Base-by-base conservation (phyloP, 768 basidiomycete species). In the Piloderma croceum region DNA sequence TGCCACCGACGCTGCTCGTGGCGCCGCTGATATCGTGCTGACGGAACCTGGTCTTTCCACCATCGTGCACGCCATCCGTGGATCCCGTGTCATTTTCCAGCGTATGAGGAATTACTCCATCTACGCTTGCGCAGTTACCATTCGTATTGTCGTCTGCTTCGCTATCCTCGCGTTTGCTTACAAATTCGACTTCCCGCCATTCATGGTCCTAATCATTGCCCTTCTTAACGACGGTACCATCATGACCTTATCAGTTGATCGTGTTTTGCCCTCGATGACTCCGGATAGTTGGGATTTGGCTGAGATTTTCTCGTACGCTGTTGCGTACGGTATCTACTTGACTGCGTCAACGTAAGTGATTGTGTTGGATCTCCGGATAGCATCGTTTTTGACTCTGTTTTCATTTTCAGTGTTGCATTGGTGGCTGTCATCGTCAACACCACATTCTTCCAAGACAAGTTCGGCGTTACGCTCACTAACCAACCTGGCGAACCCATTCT, bases 91-190 rank as follows among this genome's bases (percentile, higher is more conserved):
- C 70, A 98, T 98, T 68, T 98, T 98, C 88, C 94, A 98, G 61
- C 88, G 94, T 69, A 97, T 98, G 94, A 73, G 94, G 55, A 98
- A 98, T 77, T 97, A 98, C 69, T 88, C 94, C 38, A 96, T 98
- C 70, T 92, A 91, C 62, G 88, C 89, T 23, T 92, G 90, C 59
- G 80, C 89, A 31, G 90, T 94, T 53, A 97, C 93, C 46, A 96
- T 96, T 67, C 93, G 93, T 84, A 94, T 97, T 63, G 93, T 97
- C 50, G 88, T 96, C 51, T 94, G 89, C 67, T 97, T 98, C 68
- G 81, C 91, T 46, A 82, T 96, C 69, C 74, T 98, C 60, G 88
- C 90, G 32, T 97, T 97, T 63, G 83, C 83, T 24, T 98, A 92
- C 82, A 79, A 83, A 73, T 92, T 94, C 67, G 87, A 96, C 65